Base-by-base conservation (phyloP, 495 filamentous ascomycete genomes). In the Hyaloscypha finlandica region DNA sequence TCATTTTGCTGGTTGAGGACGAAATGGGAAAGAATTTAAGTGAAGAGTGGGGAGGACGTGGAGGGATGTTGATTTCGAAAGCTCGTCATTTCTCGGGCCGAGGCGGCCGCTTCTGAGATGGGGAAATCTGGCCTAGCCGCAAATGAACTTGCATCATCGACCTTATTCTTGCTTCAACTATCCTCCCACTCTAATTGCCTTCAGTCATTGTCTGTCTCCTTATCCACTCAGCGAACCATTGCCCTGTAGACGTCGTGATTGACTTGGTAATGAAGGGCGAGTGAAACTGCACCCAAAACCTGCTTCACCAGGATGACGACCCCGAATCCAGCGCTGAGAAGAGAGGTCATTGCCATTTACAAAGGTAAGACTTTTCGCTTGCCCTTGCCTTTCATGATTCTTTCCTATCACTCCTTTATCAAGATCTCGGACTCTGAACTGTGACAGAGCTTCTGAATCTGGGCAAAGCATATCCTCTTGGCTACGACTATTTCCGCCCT, bases 281-380 rank as follows among this genome's bases (percentile, higher is more conserved):
- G 8, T 19, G 42, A 48, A 4, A 37, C 35, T 48, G 42, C 9
- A 14, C 2, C 25, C 25, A 25, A 25, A 3, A 16, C 11, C 3
- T 14, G 42, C 42, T 14, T 48, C 42, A 48, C 4, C 42, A 48
- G 4, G 29, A 59, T 70, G 61, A 32, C 67, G 8, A 11, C 69
- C 19, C 42, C 64, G 30, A 74, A 70, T 32, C 54, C 66, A 48
- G 45, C 84, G 63, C 85, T 97, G 6, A 86, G 93, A 56, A 81
- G 84, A 59, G 87, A 96, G 74, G 95, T 97, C 37, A 92, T 96
- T 61, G 84, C 84, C 22, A 86, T 97, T 60, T 99, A 99, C 82
- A 97, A 97, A 88, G 91, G 94, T 92, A 76, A 16, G 20, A 39
- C n/a, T 30, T 59, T 9, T 65, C 58, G 5, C 61, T 52, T 51